Percentiles rank a stretch among this genome's conserved stretches.
Conservation (phyloP, 352 stramenopile species). For the Phytophthora pluvialis region DNA sequence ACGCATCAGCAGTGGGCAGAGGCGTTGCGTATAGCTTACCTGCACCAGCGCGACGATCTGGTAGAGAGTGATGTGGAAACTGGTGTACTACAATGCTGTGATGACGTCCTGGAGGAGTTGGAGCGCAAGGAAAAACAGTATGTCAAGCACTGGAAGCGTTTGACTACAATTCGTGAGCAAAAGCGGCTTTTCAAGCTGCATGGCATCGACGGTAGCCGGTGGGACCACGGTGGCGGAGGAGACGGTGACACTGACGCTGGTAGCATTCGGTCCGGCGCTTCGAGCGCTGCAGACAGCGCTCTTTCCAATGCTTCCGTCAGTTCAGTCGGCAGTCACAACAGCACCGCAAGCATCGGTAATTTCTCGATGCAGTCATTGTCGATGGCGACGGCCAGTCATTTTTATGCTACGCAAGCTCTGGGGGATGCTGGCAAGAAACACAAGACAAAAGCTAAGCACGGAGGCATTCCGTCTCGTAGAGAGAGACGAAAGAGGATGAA, state of each 20-base stretch:
- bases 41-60: slow-evolving; percentile 65
- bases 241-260: slow-evolving; percentile 40
- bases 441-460: slow-evolving; percentile 49
- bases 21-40: slow-evolving; percentile 57
- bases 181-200: slow-evolving; percentile 82
- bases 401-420: slow-evolving; percentile 68
- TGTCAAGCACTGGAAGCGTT: slow-evolving; percentile 54
- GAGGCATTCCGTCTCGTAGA: slow-evolving; percentile 48
- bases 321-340: slow-evolving; percentile 86
- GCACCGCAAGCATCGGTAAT: slow-evolving; percentile 64
- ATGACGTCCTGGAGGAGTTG: slow-evolving; percentile 63
- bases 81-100: slow-evolving; percentile 48
- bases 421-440: slow-evolving; percentile 39
- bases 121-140: slow-evolving; percentile 50
- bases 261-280: slow-evolving; percentile 52
- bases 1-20: slow-evolving; percentile 65
- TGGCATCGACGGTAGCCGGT: slow-evolving; percentile 74
- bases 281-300: slow-evolving; percentile 62
- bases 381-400: slow-evolving; percentile 68
- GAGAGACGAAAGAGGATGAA: slow-evolving; percentile 74
- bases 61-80: slow-evolving; percentile 79
- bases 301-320: slow-evolving; percentile 67
- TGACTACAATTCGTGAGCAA: slow-evolving; percentile 74
- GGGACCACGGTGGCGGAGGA: slow-evolving; percentile 31
- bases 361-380: slow-evolving; percentile 69